These are phyloP conservation scores for Solanum habrochaites DNA, from an alignment of 257 asterid genomes.

Conservation along the genomic window DNA sequence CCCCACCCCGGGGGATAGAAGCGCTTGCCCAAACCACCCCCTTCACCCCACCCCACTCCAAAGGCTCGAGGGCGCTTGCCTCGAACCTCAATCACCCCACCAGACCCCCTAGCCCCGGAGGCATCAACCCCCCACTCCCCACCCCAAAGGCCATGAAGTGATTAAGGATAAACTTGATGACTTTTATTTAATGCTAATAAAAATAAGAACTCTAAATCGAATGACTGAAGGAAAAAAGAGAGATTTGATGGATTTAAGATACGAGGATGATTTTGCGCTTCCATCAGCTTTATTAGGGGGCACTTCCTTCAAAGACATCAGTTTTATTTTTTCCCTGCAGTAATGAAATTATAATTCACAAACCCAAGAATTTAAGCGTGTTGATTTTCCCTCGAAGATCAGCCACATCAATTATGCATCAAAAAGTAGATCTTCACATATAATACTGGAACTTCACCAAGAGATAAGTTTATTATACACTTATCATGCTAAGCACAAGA, in stretches of 20 bases:
- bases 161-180: conserved; percentile 36
- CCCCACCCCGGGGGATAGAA: no score
- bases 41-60: no score
- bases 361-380: neutral
- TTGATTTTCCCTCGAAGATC: neutral
- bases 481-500: neutral
- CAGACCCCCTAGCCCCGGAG: no score
- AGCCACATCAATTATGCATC: neutral
- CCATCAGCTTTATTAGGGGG: conserved; percentile 16
- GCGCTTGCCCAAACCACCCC: no score
- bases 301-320: conserved; percentile 18
- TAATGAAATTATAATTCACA: neutral
- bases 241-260: conserved; percentile 2
- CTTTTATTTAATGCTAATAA: neutral
- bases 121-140: no score
- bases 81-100: no score
- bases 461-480: neutral
- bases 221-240: neutral
- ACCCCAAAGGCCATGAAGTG: no score
- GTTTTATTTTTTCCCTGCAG: conserved; percentile 17
- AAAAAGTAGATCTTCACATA: neutral
- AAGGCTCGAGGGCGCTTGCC: no score
- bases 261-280: conserved; percentile 11
- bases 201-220: neutral
- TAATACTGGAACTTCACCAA: neutral